These are phyloP conservation scores for Pichia kudriavzevii DNA, from an alignment of 1,139 yeast species.

Conservation along the genomic window DNA sequence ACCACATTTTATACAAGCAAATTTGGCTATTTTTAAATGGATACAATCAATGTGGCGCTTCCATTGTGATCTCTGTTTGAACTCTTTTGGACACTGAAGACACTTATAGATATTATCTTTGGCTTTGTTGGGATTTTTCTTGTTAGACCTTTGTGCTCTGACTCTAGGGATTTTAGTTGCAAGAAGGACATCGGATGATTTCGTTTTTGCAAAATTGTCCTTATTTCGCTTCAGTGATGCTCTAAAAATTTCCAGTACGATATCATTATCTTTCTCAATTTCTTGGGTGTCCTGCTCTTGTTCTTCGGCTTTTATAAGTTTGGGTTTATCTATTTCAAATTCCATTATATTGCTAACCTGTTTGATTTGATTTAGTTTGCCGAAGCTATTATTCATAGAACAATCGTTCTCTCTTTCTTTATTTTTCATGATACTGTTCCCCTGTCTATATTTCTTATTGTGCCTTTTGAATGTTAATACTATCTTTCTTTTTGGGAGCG, in stretches of 20 bases:
- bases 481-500: no score
- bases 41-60: constrained; percentile 27
- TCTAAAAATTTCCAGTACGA: constrained; percentile 6
- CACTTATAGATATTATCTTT: constrained; percentile 13
- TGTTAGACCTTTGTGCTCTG: neutral
- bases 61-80: constrained; percentile 24
- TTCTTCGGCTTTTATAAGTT: neutral
- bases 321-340: neutral
- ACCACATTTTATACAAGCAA: constrained; percentile 19
- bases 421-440: neutral
- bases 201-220: constrained; percentile 3
- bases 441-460: no score
- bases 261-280: constrained; percentile 2
- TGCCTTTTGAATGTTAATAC: no score
- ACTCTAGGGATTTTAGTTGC: constrained; percentile 7
- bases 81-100: constrained; percentile 19
- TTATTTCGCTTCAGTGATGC: constrained; percentile 9
- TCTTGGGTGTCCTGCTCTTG: neutral
- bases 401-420: neutral
- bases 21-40: constrained; percentile 24
- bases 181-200: neutral
- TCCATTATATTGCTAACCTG: no score
- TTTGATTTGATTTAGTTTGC: no score
- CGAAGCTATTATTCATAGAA: no score
- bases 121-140: neutral